Evolutionary conservation across 2,329 filamentous ascomycete genomes (phyloP).

Genomic region (Fusarium napiforme): DNA sequence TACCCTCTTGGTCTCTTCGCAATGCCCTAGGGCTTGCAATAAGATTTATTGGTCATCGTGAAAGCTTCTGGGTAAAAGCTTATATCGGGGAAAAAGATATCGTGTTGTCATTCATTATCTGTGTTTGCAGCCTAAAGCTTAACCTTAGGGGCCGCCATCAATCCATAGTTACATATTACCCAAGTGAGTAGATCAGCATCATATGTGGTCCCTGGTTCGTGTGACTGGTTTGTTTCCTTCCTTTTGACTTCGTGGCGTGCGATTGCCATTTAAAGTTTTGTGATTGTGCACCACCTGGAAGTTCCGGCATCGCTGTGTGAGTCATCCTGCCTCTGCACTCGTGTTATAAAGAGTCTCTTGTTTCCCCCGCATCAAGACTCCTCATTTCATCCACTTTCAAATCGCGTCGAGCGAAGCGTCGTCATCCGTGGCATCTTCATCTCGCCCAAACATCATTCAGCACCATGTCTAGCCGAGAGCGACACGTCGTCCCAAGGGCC

Average conservation of each 20-base stretch:
- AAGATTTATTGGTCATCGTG: too few relatives aligned
- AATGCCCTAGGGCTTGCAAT: too few relatives aligned
- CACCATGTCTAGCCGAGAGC: fast-evolving
- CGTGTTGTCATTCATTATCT: background rate
- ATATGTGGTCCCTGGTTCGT: background rate
- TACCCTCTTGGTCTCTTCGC: too few relatives aligned
- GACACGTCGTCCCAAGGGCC: fast-evolving
- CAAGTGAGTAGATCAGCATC: background rate
- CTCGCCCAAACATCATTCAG: fast-evolving
- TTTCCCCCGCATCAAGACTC: background rate
- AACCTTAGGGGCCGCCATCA: background rate
- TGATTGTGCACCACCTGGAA: background rate
- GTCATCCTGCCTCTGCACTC: background rate
- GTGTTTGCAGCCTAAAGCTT: background rate
- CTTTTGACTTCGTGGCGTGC: background rate
- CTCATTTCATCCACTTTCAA: background rate
- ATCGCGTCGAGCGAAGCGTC: too few relatives aligned
- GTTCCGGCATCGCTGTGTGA: background rate
- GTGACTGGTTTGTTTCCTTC: background rate
- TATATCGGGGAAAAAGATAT: too few relatives aligned
- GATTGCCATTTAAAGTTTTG: background rate
- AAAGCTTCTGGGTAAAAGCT: too few relatives aligned
- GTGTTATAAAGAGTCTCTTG: background rate
- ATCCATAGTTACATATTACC: background rate
- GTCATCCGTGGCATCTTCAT: background rate